Conservation (phyloP, 495 filamentous ascomycete species). For the Penicillium herquei region DNA sequence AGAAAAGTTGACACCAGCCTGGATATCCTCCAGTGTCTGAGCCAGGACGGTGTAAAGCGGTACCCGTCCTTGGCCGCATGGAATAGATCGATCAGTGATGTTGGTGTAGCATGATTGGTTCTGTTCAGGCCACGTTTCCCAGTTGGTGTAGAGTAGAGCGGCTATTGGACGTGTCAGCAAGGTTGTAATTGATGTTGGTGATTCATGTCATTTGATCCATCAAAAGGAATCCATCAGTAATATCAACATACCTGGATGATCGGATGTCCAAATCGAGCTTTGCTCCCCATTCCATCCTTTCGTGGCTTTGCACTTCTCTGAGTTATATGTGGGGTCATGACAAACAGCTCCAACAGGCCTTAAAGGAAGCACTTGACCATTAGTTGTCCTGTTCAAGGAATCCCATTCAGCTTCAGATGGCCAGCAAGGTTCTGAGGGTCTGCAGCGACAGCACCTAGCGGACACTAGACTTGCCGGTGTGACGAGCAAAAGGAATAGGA, state of each 20-base stretch:
- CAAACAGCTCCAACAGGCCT: not conserved
- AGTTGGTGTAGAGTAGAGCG: slow-evolving; percentile 42
- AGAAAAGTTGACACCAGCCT: slow-evolving; percentile 30
- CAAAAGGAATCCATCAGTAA: no score
- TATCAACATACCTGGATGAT: slow-evolving; percentile 1
- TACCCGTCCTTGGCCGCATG: slow-evolving; percentile 31
- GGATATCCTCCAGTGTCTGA: slow-evolving; percentile 31
- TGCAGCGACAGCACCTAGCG: not conserved
- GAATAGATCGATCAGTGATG: slow-evolving; percentile 33
- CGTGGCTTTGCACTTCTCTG: not conserved
- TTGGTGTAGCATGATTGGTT: slow-evolving; percentile 54
- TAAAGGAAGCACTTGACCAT: not conserved
- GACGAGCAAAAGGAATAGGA: not conserved
- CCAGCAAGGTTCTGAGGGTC: not conserved
- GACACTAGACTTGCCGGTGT: not conserved
- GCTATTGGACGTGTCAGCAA: slow-evolving; percentile 8
- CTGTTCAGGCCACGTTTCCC: slow-evolving; percentile 56
- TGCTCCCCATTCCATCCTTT: not conserved
- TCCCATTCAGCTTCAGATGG: not conserved
- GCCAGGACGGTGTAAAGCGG: slow-evolving; percentile 39
- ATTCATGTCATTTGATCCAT: no score
- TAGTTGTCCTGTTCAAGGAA: not conserved
- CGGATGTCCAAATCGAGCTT: not conserved
- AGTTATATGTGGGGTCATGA: not conserved
- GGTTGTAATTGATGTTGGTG: no score